These are phyloP conservation scores for Linnemannia hyalina DNA, from an alignment of 192 early-diverging fungal species.

Conservation along the genomic window DNA sequence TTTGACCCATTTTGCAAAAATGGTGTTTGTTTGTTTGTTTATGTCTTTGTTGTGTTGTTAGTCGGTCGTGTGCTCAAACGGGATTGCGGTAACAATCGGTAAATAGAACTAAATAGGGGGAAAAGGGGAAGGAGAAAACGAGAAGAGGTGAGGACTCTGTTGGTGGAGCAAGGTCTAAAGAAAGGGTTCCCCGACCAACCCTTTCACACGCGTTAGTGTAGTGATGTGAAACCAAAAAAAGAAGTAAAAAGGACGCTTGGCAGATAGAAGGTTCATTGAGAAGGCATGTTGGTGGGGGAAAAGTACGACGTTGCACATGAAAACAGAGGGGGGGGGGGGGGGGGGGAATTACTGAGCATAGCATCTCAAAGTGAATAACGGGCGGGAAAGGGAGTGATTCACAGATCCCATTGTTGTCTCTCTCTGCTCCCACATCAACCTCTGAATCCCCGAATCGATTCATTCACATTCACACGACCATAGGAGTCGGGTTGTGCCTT, in stretches of 20 bases:
- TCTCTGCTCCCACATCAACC: not conserved
- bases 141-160: not conserved
- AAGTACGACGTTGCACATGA: slow-evolving; percentile 1
- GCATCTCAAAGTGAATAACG: not conserved
- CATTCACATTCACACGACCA: too few species aligned
- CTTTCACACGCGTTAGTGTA: too few species aligned
- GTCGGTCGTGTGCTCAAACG: not conserved
- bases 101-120: not conserved
- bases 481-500: too few species aligned
- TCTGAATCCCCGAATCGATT: too few species aligned
- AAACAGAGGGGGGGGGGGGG: not conserved
- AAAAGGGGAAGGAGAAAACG: not conserved
- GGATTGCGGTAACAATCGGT: not conserved
- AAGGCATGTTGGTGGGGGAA: not conserved
- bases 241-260: too few species aligned
- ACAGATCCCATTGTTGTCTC: too few species aligned
- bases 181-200: too few species aligned
- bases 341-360: not conserved
- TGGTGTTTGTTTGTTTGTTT: not conserved
- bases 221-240: too few species aligned
- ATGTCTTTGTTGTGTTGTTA: not conserved
- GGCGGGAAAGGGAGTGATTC: not conserved
- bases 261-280: not conserved
- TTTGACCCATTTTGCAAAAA: slow-evolving; percentile 87
- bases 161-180: not conserved